A percentile compares a stretch with the other conserved stretches of the same genome.
Evolutionary conservation across 495 filamentous ascomycete species (phyloP).

Genomic region (Poronia punctata): DNA sequence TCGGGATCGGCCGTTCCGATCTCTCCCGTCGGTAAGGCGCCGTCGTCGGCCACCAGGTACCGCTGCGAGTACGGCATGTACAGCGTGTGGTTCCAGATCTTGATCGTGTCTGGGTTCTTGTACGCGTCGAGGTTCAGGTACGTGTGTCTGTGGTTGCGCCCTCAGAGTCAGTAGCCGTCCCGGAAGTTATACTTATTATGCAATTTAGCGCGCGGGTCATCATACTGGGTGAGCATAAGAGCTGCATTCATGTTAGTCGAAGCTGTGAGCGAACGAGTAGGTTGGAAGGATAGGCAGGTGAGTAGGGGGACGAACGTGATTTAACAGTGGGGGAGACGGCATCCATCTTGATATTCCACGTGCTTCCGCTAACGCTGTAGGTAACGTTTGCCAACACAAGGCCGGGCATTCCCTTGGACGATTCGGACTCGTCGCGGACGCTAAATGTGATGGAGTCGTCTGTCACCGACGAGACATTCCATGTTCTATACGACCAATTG

Average conservation of each 20-base stretch:
- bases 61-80: conserved; percentile 65
- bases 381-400: conserved; percentile 65
- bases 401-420: conserved; percentile 65
- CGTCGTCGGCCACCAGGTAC: conserved; percentile 60
- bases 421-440: conserved; percentile 57
- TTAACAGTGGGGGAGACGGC: conserved; percentile 41
- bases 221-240: conserved; percentile 24
- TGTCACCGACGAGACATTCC: conserved; percentile 49
- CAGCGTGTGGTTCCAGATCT: conserved; percentile 64
- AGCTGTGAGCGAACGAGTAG: conserved; percentile 39
- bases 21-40: conserved; percentile 65
- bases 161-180: conserved; percentile 19
- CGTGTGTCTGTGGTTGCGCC: conserved; percentile 49
- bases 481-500: conserved; percentile 51
- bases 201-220: too few species aligned
- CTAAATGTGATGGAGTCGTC: conserved; percentile 71
- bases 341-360: conserved; percentile 49
- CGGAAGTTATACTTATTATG: conserved; percentile 11
- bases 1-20: conserved; percentile 52
- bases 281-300: conserved; percentile 19
- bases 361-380: conserved; percentile 50
- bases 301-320: conserved; percentile 35
- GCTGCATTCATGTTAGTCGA: too few species aligned
- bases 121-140: conserved; percentile 88
- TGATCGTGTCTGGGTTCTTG: conserved; percentile 46